These are phyloP conservation scores for Cafeteria roenbergensis DNA, from an alignment of 108 stramenopile genomes.

Conservation along the genomic window DNA sequence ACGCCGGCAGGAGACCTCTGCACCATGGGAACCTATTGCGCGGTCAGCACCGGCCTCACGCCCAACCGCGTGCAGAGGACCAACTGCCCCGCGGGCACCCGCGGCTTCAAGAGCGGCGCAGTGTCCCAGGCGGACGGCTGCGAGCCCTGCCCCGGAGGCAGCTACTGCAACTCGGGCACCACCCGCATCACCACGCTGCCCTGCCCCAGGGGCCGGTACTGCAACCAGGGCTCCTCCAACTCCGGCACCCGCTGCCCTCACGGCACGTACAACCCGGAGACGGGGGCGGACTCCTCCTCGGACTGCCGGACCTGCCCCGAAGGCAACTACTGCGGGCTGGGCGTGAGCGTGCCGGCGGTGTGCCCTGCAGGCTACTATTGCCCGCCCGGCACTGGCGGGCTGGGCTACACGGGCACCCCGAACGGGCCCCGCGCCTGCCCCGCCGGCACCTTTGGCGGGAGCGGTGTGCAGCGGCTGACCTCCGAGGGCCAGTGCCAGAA, in stretches of 20 bases:
- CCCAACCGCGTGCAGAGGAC: too few species aligned
- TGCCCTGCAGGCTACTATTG: slow-evolving; percentile 42
- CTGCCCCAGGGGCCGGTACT: slow-evolving; percentile 37
- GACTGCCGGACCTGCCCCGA: slow-evolving; percentile 29
- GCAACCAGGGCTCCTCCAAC: slow-evolving; percentile 17
- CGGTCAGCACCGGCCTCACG: too few species aligned
- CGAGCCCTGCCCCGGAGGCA: slow-evolving; percentile 24
- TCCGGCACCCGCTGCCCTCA: slow-evolving; percentile 22
- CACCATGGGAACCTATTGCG: slow-evolving; percentile 13
- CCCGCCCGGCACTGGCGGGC: slow-evolving; percentile 22
- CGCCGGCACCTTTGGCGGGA: background rate
- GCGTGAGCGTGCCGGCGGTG: background rate
- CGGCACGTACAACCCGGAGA: slow-evolving; percentile 26
- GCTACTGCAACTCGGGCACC: slow-evolving; percentile 20
- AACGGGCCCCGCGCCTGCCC: background rate
- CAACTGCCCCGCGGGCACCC: slow-evolving; percentile 7
- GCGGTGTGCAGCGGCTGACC: background rate
- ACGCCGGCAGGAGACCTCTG: background rate
- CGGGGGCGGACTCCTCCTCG: slow-evolving; percentile 3
- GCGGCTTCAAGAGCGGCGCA: background rate
- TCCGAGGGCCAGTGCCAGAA: background rate
- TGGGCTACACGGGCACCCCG: too few species aligned
- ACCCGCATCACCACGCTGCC: slow-evolving; percentile 9
- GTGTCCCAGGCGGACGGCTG: background rate
- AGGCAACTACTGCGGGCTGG: slow-evolving; percentile 3